Percentiles rank a stretch among this genome's conserved stretches.
These are phyloP conservation scores for Xylaria cubensis DNA, from an alignment of 495 filamentous ascomycete genomes.

Conservation along the genomic window DNA sequence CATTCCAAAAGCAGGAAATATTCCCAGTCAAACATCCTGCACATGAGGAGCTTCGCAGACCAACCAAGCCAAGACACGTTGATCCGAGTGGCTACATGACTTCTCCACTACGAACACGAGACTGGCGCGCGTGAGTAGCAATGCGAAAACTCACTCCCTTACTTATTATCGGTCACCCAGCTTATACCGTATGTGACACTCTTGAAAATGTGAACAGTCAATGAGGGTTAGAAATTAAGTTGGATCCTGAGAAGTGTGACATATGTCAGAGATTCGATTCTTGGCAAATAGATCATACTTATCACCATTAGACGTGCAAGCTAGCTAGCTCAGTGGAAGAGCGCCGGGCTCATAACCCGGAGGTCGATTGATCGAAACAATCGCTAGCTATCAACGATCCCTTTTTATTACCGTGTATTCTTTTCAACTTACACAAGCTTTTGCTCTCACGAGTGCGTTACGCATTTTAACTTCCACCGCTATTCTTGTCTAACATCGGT, in stretches of 20 bases:
- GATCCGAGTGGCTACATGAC: neutral
- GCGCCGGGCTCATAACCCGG: conserved; percentile 24
- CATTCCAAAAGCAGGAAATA: conserved; percentile 7
- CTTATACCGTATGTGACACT: neutral
- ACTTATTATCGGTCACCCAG: neutral
- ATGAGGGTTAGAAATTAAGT: neutral
- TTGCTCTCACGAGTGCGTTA: neutral
- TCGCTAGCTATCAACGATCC: neutral
- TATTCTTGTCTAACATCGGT: neutral
- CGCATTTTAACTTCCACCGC: neutral
- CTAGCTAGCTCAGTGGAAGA: conserved; percentile 25
- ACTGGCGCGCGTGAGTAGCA: neutral
- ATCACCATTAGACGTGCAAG: neutral
- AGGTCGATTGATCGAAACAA: conserved; percentile 25
- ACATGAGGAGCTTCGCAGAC: neutral
- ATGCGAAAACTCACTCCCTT: neutral
- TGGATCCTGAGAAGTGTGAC: neutral
- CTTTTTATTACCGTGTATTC: neutral
- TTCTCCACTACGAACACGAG: neutral
- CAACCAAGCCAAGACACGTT: conserved; percentile 9
- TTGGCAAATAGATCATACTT: neutral
- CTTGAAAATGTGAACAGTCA: neutral
- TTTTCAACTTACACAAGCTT: neutral
- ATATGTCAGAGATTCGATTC: neutral
- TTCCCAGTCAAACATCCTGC: neutral